Conservation (phyloP, 768 basidiomycete species). For the Gymnopilus junonius region DNA sequence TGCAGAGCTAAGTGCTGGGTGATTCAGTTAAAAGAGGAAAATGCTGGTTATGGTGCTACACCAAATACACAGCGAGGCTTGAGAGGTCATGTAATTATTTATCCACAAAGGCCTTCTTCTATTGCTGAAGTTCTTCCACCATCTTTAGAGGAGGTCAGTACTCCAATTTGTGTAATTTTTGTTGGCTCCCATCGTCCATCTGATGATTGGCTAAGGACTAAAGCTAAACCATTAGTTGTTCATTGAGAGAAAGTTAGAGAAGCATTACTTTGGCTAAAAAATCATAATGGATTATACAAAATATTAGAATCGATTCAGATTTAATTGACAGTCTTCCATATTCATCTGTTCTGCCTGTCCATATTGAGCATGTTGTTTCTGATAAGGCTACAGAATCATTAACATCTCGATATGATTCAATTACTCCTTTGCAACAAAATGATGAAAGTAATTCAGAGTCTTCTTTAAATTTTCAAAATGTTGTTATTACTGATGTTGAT, state of each 20-base stretch:
- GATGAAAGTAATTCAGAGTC: background rate
- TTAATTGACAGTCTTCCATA: constrained; percentile 21
- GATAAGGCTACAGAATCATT: constrained; percentile 9
- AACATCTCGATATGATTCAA: constrained; percentile 12
- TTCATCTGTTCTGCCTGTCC: constrained; percentile 27
- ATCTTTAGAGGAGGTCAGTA: constrained; percentile 34
- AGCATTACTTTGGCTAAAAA: constrained; percentile 41
- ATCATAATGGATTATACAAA: constrained; percentile 38
- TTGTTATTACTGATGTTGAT: constrained; percentile 38
- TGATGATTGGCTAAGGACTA: constrained; percentile 31
- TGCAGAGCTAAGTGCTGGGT: constrained; percentile 42
- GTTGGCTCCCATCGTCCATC: constrained; percentile 34
- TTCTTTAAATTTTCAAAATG: constrained; percentile 15
- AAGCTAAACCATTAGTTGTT: constrained; percentile 40
- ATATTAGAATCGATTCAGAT: constrained; percentile 29
- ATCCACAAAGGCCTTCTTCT: constrained; percentile 37
- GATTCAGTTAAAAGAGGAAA: constrained; percentile 34
- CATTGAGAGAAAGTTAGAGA: constrained; percentile 30
- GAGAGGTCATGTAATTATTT: constrained; percentile 44
- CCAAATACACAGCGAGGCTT: constrained; percentile 34
- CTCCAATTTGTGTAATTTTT: constrained; percentile 45
- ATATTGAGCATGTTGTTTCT: constrained; percentile 29
- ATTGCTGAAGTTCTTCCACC: constrained; percentile 38
- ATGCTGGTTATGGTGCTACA: background rate
- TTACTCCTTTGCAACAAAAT: background rate